A percentile compares a stretch with the other conserved stretches of the same genome.
Evolutionary conservation across 352 stramenopile species (phyloP).

Genomic region (Globisporangium irregulare): DNA sequence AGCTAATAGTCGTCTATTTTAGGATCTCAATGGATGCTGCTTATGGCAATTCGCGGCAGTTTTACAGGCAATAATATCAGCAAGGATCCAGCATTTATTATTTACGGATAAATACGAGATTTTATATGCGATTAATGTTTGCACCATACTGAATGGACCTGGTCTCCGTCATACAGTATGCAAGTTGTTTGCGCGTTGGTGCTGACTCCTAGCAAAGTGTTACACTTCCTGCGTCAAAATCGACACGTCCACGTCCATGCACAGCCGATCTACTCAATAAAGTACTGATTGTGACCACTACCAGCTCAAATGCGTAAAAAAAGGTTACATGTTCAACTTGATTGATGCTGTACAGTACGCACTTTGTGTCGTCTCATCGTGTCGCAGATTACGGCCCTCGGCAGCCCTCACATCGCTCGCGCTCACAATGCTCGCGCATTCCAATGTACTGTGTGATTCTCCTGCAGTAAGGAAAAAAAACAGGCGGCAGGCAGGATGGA

Average conservation of each 20-base stretch:
- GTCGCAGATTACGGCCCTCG: not conserved
- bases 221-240: not conserved
- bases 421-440: not conserved
- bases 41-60: not conserved
- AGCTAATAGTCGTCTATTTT: not conserved
- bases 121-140: not conserved
- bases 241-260: not conserved
- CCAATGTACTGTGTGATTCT: no score
- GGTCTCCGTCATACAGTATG: not conserved
- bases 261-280: not conserved
- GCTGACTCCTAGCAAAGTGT: not conserved
- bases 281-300: not conserved
- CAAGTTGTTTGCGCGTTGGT: not conserved
- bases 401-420: not conserved
- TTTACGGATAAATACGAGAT: not conserved
- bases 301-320: not conserved
- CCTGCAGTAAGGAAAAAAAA: not conserved
- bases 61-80: not conserved
- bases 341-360: not conserved
- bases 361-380: constrained; percentile 1
- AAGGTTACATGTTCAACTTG: not conserved
- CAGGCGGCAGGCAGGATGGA: constrained; percentile 11
- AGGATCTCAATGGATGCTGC: not conserved
- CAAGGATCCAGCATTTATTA: not conserved
- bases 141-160: not conserved